Base-by-base conservation (phyloP, 2,329 filamentous ascomycete species). In the Byssoonygena ceratinophila region DNA sequence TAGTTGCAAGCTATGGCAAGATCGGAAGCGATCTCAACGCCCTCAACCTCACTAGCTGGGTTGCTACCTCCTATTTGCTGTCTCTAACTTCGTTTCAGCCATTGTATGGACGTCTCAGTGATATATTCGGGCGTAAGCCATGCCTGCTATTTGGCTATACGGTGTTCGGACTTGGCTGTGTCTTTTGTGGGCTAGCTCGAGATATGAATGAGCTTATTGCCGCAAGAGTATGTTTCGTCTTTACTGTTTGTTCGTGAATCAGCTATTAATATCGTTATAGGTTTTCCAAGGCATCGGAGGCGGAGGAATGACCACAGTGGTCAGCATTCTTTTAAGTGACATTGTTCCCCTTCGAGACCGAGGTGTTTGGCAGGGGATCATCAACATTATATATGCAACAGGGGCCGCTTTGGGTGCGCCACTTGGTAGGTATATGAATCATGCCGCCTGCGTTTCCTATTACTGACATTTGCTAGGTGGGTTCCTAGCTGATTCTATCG, bases 21-120 rank as follows among this genome's bases (percentile, higher is more conserved):
- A 90, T 91, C 60, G 85, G 85, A 9, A 86, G 78, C 53, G 86
- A 90, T 57, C 71, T 91, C 25, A 74, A 85, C 48, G 84, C 85
- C 1, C 73, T 91, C 49, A 87, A 84, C 63, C 79, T 79, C 58
- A 87, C 84, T 3, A 84, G 80, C 49, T 89, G 85, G 85, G 83
- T 89, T 54, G 84, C 84, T 25, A 81, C 79, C 23, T 76, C 75
- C 27, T 77, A 90, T 64, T 84, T 88, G 60, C 73, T 90, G 49
- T 87, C 85, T 1, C 69, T 87, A 48, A 86, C 84, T 2, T 82
- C 82, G 20, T 87, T 84, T 59, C 85, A 90, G 63, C 85, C 85
- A 0, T 69, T 88, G 0, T 88, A 84, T 58, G 84, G 84, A 44
- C 84, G 83, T 59, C 71, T 86, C 3, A 81, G 76, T 47, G 83